phyloP scores from a whole-genome alignment of 441 rosid species.

The Pelargonium myrrhifolium region DNA sequence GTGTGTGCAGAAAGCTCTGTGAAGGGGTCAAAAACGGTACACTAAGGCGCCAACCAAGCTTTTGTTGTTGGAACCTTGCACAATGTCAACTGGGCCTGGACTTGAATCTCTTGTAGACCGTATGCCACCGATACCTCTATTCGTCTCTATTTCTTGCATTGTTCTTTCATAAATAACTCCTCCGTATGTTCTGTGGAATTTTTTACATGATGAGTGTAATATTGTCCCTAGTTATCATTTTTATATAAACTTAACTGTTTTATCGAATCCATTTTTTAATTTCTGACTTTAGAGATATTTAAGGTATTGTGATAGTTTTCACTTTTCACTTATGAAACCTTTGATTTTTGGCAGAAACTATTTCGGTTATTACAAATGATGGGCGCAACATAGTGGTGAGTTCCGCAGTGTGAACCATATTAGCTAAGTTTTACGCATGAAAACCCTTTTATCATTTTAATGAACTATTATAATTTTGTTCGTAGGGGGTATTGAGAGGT shows the following conservation, averaged over 20 bases:
- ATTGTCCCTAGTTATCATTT: background rate
- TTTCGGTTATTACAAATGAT: constrained; percentile 78
- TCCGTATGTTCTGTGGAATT: background rate
- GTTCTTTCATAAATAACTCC: background rate
- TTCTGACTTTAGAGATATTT: background rate
- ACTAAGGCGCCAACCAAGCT: background rate
- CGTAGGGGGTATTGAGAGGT: constrained; percentile 76
- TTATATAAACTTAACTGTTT: background rate
- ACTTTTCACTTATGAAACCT: background rate
- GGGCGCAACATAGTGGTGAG: constrained; percentile 88
- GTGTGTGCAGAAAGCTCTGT: background rate
- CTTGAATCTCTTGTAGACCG: constrained; percentile 81
- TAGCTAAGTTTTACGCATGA: background rate
- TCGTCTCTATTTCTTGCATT: background rate
- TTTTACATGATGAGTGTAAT: background rate
- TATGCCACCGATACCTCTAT: constrained; percentile 24
- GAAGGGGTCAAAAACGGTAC: background rate
- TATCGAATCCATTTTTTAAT: background rate
- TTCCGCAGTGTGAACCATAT: background rate
- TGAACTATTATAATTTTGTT: background rate
- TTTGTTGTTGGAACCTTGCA: constrained; percentile 1
- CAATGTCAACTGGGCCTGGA: constrained; percentile 62
- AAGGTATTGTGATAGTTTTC: background rate
- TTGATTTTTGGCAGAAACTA: constrained; percentile 40
- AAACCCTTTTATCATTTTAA: background rate